Base-by-base conservation (phyloP, 2,329 filamentous ascomycete species). In the Fusarium chuoi region DNA sequence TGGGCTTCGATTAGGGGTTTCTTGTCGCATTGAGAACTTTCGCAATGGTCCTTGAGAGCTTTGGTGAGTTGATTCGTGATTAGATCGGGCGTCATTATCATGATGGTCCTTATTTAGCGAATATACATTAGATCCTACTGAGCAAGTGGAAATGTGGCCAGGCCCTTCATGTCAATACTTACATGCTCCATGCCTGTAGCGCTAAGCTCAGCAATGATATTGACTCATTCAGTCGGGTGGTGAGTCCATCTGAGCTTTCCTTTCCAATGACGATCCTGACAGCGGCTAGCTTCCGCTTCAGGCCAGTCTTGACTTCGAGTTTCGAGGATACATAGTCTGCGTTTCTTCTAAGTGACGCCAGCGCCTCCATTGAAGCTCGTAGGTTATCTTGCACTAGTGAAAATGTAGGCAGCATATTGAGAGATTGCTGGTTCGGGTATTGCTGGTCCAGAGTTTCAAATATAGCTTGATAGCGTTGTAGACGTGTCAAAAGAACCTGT, bases 81-180 rank as follows among this genome's bases (percentile, higher is more conserved):
- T 12, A 71, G 30, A 39, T 77, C 75, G 1, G 68, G 73, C 13
- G 62, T 77, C 35, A 68, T 57, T 26, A 61, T 74, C 17, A 64
- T 46, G 18, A 76, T 62, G 3, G 70, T 75, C 61, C 77, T 78
- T n/a, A n/a, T n/a, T n/a, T n/a, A n/a, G n/a, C n/a, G n/a, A n/a
- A n/a, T n/a, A n/a, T n/a, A n/a, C n/a, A n/a, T n/a, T n/a, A n/a
- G n/a, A n/a, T n/a, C n/a, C n/a, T n/a, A n/a, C n/a, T n/a, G n/a
- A n/a, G n/a, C n/a, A n/a, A n/a, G n/a, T n/a, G n/a, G n/a, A n/a
- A n/a, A n/a, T n/a, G n/a, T n/a, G n/a, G n/a, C n/a, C n/a, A n/a
- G 3, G 70, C 74, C 61, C 77, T 78, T 49, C 33, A 28, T 48
- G 22, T 3, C 24, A 26, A 26, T 11, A 46, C 77, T 69, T 45